These are phyloP conservation scores for Onygenales sp. DNA, from an alignment of 2,329 filamentous ascomycete species.

Conservation along the genomic window DNA sequence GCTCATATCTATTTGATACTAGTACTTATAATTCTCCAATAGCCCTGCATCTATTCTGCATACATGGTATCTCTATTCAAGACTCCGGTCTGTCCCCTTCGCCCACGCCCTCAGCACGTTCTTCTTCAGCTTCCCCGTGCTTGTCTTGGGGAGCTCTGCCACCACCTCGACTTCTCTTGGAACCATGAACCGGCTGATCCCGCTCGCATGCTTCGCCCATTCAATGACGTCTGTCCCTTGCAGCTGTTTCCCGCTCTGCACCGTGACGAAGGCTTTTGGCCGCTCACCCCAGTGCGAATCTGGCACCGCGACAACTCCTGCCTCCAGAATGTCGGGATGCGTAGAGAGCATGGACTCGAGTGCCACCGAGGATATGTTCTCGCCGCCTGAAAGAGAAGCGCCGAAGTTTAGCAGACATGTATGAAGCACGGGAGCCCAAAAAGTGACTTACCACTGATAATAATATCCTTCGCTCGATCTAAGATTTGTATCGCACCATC, in stretches of 20 bases:
- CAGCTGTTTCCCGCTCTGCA: constrained; percentile 56
- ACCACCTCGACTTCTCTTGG: constrained; percentile 66
- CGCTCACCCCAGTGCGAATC: constrained; percentile 92
- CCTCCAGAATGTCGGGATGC: constrained; percentile 84
- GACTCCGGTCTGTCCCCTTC: constrained; percentile 39
- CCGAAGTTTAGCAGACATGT: background rate
- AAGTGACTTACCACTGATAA: constrained; percentile 66
- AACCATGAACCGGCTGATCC: constrained; percentile 87
- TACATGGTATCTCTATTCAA: no score
- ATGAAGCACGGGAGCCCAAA: background rate
- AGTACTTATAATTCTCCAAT: no score
- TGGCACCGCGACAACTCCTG: constrained; percentile 75
- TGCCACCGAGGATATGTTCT: constrained; percentile 93
- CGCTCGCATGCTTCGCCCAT: constrained; percentile 74
- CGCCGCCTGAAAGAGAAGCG: constrained; percentile 55
- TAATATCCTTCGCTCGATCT: constrained; percentile 94
- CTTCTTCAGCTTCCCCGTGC: constrained; percentile 94
- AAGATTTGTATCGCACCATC: constrained; percentile 88
- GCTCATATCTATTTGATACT: no score
- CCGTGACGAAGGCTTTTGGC: constrained; percentile 88
- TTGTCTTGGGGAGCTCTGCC: constrained; percentile 87
- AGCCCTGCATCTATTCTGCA: constrained; percentile 1
- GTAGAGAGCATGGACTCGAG: constrained; percentile 82
- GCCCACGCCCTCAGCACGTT: constrained; percentile 85
- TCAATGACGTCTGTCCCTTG: constrained; percentile 62